Evolutionary conservation across 768 basidiomycete genomes (phyloP).

Genomic region (Bullera alba): DNA sequence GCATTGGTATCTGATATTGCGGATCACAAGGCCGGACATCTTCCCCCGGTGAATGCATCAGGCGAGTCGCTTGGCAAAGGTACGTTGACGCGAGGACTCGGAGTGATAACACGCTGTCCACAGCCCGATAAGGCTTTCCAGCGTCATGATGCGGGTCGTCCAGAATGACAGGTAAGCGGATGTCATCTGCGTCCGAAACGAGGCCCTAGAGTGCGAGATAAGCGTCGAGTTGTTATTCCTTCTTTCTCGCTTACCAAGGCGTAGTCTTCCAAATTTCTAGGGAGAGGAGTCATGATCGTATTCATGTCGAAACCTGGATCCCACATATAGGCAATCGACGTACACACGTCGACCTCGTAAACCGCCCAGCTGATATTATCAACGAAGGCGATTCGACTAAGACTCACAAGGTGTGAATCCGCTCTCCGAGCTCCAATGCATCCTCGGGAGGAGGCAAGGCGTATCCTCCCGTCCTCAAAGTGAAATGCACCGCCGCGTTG

Average conservation of each 20-base stretch:
- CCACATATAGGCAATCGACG: slow-evolving; percentile 19
- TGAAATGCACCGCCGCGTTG: slow-evolving; percentile 4
- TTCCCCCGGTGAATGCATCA: too few species aligned
- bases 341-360: slow-evolving; percentile 15
- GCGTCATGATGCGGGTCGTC: neutral
- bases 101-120: neutral
- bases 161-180: neutral
- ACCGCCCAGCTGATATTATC: slow-evolving; percentile 20
- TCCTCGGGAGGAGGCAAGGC: slow-evolving; percentile 16
- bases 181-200: neutral
- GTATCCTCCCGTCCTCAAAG: slow-evolving; percentile 6
- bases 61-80: too few species aligned
- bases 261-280: slow-evolving; percentile 9
- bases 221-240: slow-evolving; percentile 2
- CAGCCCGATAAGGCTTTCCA: too few species aligned
- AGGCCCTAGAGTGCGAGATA: neutral
- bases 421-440: slow-evolving; percentile 12
- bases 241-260: slow-evolving; percentile 5
- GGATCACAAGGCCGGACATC: too few species aligned
- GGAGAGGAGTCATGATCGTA: slow-evolving; percentile 25
- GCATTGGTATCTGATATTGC: too few species aligned
- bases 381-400: neutral
- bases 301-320: slow-evolving; percentile 9
- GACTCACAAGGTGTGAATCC: slow-evolving; percentile 24
- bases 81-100: too few species aligned